phyloP scores from a whole-genome alignment of 2,329 filamentous ascomycete genomes.

The Venturia nashicola region DNA sequence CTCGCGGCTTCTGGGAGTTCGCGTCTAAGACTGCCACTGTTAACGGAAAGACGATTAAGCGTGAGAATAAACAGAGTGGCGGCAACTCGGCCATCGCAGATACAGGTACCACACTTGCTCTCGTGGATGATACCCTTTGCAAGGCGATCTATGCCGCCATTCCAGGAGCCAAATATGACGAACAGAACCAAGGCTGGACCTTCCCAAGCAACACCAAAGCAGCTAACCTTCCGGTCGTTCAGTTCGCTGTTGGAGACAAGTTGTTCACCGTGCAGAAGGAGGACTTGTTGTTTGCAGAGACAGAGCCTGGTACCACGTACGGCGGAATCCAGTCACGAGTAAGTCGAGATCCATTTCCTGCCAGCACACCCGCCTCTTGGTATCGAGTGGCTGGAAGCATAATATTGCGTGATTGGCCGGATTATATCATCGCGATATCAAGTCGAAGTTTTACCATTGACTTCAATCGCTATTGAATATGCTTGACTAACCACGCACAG shows the following conservation, averaged over 20 bases:
- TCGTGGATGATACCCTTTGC: conserved; percentile 50
- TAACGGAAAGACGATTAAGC: conserved; percentile 40
- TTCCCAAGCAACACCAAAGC: conserved; percentile 43
- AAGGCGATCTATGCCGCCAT: conserved; percentile 53
- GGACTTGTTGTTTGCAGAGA: conserved; percentile 46
- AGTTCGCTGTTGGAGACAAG: conserved; percentile 50
- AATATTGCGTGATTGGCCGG: no score
- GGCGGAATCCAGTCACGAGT: conserved; percentile 56
- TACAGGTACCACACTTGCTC: conserved; percentile 56
- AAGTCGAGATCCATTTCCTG: conserved; percentile 12
- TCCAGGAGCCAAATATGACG: conserved; percentile 41
- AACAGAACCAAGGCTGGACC: conserved; percentile 47
- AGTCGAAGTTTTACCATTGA: no score
- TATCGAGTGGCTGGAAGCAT: background rate
- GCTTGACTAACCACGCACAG: background rate
- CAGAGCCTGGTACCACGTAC: conserved; percentile 44
- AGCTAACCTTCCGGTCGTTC: conserved; percentile 46
- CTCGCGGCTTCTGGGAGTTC: conserved; percentile 57
- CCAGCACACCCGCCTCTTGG: background rate
- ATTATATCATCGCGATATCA: conserved; percentile 18
- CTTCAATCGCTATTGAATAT: no score
- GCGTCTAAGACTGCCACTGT: conserved; percentile 44
- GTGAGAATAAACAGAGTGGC: conserved; percentile 21
- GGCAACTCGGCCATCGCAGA: conserved; percentile 56
- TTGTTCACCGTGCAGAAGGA: conserved; percentile 52